Percentiles rank a stretch among this genome's conserved stretches.
Conservation (phyloP, 2,329 filamentous ascomycete species). For the Penicillium expansum region DNA sequence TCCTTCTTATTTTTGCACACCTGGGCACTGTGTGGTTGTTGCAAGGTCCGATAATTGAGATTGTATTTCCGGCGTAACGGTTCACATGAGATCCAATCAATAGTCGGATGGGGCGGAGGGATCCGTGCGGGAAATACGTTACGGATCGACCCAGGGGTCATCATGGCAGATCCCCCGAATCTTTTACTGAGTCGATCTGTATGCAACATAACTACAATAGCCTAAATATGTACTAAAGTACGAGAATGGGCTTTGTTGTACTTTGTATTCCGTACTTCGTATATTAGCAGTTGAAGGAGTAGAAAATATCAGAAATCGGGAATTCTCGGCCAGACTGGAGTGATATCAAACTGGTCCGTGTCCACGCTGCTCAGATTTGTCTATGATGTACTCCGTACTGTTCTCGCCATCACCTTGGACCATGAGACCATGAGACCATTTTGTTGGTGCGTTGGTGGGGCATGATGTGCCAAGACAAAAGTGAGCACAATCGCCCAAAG, state of each 20-base stretch:
- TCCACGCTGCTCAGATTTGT: not conserved
- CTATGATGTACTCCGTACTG: not conserved
- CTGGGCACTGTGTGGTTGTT: not conserved
- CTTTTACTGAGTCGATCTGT: constrained; percentile 12
- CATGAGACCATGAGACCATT: not conserved
- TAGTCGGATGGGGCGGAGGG: constrained; percentile 22
- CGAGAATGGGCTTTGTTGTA: not conserved
- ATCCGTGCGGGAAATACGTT: constrained; percentile 20
- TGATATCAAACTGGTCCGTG: constrained; percentile 6
- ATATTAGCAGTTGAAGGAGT: not conserved
- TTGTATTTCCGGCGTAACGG: constrained; percentile 21
- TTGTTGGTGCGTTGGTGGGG: not conserved
- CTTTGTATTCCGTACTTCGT: not conserved
- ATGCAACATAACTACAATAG: not conserved
- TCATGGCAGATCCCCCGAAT: constrained; percentile 19
- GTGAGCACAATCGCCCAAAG: not conserved
- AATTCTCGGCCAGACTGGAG: constrained; percentile 10
- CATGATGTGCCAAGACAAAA: not conserved
- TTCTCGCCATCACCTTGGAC: not conserved
- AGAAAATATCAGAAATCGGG: not conserved
- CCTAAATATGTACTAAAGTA: not conserved
- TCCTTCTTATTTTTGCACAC: constrained; percentile 1
- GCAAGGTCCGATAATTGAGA: constrained; percentile 25
- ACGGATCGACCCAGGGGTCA: constrained; percentile 24
- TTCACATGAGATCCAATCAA: constrained; percentile 27